Percentiles rank a stretch among this genome's conserved stretches.
Evolutionary conservation across 1,284 basidiomycete genomes (phyloP).

Genomic region (Coniferiporia sulphurascens): DNA sequence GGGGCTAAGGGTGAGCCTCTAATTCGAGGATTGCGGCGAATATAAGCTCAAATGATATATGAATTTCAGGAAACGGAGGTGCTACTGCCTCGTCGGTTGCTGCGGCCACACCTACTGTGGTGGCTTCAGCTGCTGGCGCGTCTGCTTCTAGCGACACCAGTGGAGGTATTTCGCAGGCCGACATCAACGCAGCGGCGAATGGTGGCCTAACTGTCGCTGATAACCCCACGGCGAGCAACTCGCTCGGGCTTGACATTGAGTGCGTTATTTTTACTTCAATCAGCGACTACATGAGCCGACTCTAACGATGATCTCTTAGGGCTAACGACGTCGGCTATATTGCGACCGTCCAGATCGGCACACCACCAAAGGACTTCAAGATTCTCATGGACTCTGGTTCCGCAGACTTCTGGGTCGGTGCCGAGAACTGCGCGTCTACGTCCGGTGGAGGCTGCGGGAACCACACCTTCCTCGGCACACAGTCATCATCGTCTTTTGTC

Average conservation of each 20-base stretch:
- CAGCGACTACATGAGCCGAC: constrained; percentile 30
- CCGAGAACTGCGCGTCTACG: constrained; percentile 46
- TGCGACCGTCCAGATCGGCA: constrained; percentile 73
- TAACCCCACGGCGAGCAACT: constrained; percentile 47
- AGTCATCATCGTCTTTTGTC: constrained; percentile 63
- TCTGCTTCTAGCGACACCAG: constrained; percentile 20
- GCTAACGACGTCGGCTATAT: constrained; percentile 57
- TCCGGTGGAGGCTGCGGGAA: constrained; percentile 52
- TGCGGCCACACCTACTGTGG: not conserved
- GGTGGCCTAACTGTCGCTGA: constrained; percentile 47
- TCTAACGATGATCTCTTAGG: constrained; percentile 20
- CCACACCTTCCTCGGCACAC: constrained; percentile 64
- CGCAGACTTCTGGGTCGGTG: constrained; percentile 79
- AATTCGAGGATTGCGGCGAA: not conserved
- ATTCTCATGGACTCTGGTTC: constrained; percentile 86
- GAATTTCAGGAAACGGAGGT: not conserved
- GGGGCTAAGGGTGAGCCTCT: not conserved
- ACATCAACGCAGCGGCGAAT: constrained; percentile 34
- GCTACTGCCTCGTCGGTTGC: not conserved
- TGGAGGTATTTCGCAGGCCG: constrained; percentile 32
- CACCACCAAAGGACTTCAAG: constrained; percentile 65
- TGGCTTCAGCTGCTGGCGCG: constrained; percentile 16
- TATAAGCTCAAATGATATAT: not conserved
- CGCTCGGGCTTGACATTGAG: constrained; percentile 74
- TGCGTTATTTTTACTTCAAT: constrained; percentile 24